Percentiles rank a stretch among this genome's conserved stretches.
These are phyloP conservation scores for Ceratobasidium sp. DNA, from an alignment of 1,284 basidiomycete species.

Conservation along the genomic window DNA sequence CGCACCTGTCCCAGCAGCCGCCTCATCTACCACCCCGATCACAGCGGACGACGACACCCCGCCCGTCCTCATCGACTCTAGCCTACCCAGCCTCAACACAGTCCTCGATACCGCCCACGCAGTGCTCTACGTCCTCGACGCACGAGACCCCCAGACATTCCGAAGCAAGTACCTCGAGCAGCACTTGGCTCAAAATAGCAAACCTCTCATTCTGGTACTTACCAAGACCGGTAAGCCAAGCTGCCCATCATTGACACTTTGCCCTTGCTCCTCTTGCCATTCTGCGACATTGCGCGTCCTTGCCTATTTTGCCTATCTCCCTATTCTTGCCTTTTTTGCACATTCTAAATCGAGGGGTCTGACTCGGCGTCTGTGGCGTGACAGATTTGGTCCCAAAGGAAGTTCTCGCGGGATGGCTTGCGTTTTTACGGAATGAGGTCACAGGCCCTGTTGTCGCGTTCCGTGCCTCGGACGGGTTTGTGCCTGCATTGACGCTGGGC, in stretches of 20 bases:
- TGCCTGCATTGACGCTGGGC: constrained; percentile 57
- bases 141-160: constrained; percentile 80
- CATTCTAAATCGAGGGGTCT: background rate
- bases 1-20: background rate
- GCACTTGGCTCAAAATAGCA: constrained; percentile 59
- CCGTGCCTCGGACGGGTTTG: constrained; percentile 76
- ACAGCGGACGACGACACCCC: constrained; percentile 39
- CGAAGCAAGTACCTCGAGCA: constrained; percentile 74
- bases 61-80: constrained; percentile 70
- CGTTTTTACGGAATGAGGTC: constrained; percentile 64
- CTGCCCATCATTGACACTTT: constrained; percentile 43
- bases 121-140: constrained; percentile 85
- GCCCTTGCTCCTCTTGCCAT: constrained; percentile 1
- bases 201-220: constrained; percentile 74
- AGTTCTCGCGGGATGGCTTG: constrained; percentile 79
- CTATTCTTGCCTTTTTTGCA: too few species aligned
- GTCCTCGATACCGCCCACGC: constrained; percentile 87
- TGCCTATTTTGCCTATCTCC: too few species aligned
- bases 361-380: constrained; percentile 47
- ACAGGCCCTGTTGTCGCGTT: constrained; percentile 79
- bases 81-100: constrained; percentile 72
- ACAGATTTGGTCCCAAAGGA: constrained; percentile 87
- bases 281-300: too few species aligned
- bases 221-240: constrained; percentile 85
- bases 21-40: background rate